phyloP scores from a whole-genome alignment of 2,329 filamentous ascomycete genomes.

The Neonectria faginata region DNA sequence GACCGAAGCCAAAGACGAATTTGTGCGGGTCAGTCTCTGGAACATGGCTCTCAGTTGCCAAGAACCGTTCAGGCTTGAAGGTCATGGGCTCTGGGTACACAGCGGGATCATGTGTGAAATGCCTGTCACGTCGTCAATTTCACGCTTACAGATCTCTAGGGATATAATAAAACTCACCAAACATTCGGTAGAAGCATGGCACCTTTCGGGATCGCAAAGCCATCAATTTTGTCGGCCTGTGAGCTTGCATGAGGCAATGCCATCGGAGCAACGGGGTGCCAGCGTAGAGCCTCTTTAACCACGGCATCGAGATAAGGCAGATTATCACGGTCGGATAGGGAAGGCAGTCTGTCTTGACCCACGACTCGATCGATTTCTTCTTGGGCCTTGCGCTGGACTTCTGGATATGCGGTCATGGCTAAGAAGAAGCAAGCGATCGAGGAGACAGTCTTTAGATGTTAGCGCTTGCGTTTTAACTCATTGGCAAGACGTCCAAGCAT shows the following conservation, averaged over 20 bases:
- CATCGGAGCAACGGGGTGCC: constrained; percentile 48
- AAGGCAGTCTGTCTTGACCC: constrained; percentile 44
- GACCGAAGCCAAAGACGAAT: constrained; percentile 51
- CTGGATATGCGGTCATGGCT: constrained; percentile 30
- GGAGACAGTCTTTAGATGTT: constrained; percentile 29
- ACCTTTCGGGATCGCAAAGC: constrained; percentile 40
- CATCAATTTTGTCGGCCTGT: constrained; percentile 39
- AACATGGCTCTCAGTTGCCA: constrained; percentile 28
- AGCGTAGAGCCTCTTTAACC: constrained; percentile 46
- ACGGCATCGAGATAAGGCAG: constrained; percentile 46
- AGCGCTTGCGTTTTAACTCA: background rate
- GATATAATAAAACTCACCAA: constrained; percentile 50
- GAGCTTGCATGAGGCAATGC: constrained; percentile 53
- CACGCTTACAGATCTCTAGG: too few species aligned
- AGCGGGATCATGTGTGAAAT: constrained; percentile 34
- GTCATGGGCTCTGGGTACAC: constrained; percentile 28
- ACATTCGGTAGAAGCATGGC: constrained; percentile 37
- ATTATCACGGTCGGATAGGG: constrained; percentile 35
- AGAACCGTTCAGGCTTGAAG: constrained; percentile 34
- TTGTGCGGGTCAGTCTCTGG: constrained; percentile 45
- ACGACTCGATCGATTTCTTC: constrained; percentile 38
- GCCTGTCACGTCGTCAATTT: constrained; percentile 12
- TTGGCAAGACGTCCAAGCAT: background rate
- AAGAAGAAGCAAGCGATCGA: constrained; percentile 34
- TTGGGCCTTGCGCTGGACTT: constrained; percentile 32